Evolutionary conservation across 768 basidiomycete species (phyloP).

Genomic region (Scleroderma bovista): DNA sequence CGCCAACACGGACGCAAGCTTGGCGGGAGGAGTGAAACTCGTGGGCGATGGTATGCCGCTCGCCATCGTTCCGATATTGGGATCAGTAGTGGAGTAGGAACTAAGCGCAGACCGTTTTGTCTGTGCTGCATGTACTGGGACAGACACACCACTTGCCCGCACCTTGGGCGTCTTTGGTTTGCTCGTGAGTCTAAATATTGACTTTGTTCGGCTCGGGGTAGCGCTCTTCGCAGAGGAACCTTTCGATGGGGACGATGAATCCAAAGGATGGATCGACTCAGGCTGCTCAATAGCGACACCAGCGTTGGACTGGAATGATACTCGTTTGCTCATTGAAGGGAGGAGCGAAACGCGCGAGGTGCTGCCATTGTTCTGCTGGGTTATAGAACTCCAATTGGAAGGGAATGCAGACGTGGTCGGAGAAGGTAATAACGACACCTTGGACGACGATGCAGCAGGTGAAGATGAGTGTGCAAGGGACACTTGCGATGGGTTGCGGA

Average conservation of each 20-base stretch:
- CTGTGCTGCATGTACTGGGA: not conserved
- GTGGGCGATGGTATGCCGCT: conserved; percentile 6
- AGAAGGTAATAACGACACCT: conserved; percentile 8
- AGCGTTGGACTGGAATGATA: conserved; percentile 22
- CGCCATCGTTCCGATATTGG: conserved; percentile 17
- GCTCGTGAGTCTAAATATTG: conserved; percentile 24
- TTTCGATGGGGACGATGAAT: not conserved
- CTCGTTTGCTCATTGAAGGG: conserved; percentile 19
- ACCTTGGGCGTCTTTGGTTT: conserved; percentile 21
- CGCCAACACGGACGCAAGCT: conserved; percentile 25
- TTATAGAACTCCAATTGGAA: not conserved
- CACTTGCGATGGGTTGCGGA: conserved; percentile 15
- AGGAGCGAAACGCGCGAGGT: conserved; percentile 21
- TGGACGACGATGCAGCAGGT: conserved; percentile 15
- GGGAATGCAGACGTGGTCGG: not conserved
- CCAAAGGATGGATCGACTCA: conserved; percentile 1
- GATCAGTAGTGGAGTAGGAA: not conserved
- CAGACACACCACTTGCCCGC: conserved; percentile 1
- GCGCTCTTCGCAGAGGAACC: not conserved
- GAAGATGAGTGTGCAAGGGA: conserved; percentile 12
- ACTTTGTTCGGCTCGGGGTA: conserved; percentile 16
- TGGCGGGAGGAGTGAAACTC: conserved; percentile 26
- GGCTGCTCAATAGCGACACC: not conserved
- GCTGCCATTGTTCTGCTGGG: conserved; percentile 1
- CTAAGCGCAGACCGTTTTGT: conserved; percentile 14